Percentiles rank a stretch among this genome's conserved stretches.
Conservation (phyloP, 192 early-diverging fungal genomes). For the Gonapodya prolifera region DNA sequence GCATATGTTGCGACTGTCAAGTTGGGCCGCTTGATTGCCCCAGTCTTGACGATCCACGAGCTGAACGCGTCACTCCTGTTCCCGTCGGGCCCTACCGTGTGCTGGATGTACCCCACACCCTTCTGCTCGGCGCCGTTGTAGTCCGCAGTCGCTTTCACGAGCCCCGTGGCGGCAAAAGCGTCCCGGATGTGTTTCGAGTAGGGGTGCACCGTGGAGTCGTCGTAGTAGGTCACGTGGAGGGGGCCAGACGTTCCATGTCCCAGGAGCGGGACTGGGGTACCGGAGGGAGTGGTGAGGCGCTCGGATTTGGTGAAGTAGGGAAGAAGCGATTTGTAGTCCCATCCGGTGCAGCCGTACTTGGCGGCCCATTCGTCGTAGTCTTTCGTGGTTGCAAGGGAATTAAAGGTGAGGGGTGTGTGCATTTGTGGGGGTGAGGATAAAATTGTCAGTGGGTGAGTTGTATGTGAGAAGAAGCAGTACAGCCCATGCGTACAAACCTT, state of each 20-base stretch:
- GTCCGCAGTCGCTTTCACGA: neutral
- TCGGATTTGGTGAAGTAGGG: neutral
- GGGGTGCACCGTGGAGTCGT: neutral
- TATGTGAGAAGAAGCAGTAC: too few relatives aligned
- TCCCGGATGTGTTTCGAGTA: neutral
- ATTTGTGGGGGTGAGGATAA: too few relatives aligned
- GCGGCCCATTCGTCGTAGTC: slow-evolving; percentile 1
- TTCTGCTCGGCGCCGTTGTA: neutral
- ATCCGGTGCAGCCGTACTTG: neutral
- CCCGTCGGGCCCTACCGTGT: neutral
- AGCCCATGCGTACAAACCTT: too few relatives aligned
- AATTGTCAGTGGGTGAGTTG: too few relatives aligned
- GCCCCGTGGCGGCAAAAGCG: neutral
- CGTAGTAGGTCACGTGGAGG: neutral
- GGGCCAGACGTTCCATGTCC: neutral
- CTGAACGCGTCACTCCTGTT: neutral
- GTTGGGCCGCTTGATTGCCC: neutral
- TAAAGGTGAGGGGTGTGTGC: too few relatives aligned
- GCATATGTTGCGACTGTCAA: neutral
- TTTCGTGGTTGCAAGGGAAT: neutral
- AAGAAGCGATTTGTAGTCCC: slow-evolving; percentile 3
- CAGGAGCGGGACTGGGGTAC: neutral
- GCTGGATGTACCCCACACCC: neutral
- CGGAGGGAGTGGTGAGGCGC: neutral
- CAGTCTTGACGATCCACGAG: neutral